Percentiles rank a stretch among this genome's conserved stretches.
Conservation (phyloP, 495 filamentous ascomycete species). For the Penicillium ochrochloron region DNA sequence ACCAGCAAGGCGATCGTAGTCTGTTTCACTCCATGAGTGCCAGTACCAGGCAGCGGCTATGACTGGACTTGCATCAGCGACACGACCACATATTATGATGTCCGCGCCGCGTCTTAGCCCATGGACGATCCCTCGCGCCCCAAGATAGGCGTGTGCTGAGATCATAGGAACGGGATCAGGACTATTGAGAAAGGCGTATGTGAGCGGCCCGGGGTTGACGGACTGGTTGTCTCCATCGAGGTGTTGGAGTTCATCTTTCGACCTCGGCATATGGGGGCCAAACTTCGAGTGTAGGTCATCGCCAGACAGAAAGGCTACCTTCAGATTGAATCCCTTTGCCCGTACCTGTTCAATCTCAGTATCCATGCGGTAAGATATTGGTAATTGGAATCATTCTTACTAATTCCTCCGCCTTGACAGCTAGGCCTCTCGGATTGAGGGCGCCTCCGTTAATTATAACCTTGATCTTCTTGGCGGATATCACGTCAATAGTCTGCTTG, state of each 20-base stretch:
- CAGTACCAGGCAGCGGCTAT: slow-evolving; percentile 55
- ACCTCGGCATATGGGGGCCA: not conserved
- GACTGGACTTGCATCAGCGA: slow-evolving; percentile 53
- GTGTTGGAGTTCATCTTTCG: not conserved
- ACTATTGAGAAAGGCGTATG: not conserved
- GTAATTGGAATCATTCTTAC: not conserved
- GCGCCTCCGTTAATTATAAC: not conserved
- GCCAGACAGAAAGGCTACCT: not conserved
- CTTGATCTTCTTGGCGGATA: not conserved
- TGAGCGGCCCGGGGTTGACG: not conserved
- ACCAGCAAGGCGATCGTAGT: slow-evolving; percentile 49
- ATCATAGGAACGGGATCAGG: not conserved
- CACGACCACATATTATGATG: slow-evolving; percentile 59
- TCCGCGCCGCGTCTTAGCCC: slow-evolving; percentile 52
- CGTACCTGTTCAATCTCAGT: not conserved
- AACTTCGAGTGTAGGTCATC: not conserved
- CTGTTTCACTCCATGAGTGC: slow-evolving; percentile 44
- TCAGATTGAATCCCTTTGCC: not conserved
- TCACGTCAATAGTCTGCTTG: not conserved
- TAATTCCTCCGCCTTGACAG: not conserved
- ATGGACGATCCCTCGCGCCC: slow-evolving; percentile 48
- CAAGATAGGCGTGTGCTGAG: slow-evolving; percentile 40
- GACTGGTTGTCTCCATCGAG: not conserved
- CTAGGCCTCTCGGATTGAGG: not conserved
- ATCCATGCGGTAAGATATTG: not conserved